Conservation (phyloP, 2,329 filamentous ascomycete species). For the Epichloe scottii region DNA sequence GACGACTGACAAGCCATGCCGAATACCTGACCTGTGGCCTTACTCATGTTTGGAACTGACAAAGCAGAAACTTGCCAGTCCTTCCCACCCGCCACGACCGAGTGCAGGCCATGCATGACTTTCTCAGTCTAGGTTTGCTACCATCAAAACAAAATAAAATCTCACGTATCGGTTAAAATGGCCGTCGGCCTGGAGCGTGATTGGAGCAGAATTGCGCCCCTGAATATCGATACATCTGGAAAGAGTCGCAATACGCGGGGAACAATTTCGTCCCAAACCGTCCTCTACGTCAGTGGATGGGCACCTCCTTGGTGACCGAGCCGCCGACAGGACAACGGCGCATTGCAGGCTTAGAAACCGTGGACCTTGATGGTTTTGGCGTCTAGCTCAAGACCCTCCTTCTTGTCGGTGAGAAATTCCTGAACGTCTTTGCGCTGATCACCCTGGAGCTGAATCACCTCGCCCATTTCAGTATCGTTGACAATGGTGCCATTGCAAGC, state of each 20-base stretch:
- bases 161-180: conserved; percentile 17
- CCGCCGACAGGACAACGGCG: conserved; percentile 26
- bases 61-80: conserved; percentile 4
- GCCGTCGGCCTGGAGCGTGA: conserved; percentile 12
- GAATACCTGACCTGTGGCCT: conserved; percentile 19
- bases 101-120: conserved; percentile 3
- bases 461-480: conserved; percentile 88
- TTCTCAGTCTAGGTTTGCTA: background rate
- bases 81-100: conserved; percentile 3
- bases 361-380: conserved; percentile 91
- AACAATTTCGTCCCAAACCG: conserved; percentile 15
- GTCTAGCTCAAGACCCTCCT: conserved; percentile 86
- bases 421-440: conserved; percentile 98
- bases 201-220: conserved; percentile 19
- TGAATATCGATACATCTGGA: conserved; percentile 16
- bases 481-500: conserved; percentile 99
- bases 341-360: conserved; percentile 34
- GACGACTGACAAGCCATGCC: conserved; percentile 22
- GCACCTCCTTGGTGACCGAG: conserved; percentile 13
- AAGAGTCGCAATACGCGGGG: conserved; percentile 15
- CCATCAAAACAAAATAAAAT: conserved; percentile 11
- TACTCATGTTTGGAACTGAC: conserved; percentile 12
- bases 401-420: conserved; percentile 94
- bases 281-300: conserved; percentile 19
- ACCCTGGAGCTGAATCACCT: conserved; percentile 99